These are phyloP conservation scores for Volvox reticuliferus DNA, from an alignment of 139 green algal species.

Conservation along the genomic window DNA sequence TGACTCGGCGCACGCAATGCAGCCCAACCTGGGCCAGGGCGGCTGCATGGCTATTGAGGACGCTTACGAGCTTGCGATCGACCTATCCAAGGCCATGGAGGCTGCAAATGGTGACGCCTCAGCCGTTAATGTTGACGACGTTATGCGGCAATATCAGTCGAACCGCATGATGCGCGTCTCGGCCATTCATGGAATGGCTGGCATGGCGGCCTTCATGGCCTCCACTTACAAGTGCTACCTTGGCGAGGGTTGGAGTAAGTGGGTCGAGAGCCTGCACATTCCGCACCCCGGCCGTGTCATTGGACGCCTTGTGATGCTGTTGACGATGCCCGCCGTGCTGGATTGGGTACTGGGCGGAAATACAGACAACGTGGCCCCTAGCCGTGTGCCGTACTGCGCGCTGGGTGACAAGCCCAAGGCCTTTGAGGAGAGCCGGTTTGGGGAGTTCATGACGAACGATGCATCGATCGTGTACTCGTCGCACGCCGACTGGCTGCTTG, in stretches of 20 bases:
- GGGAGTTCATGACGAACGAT: slow-evolving; percentile 79
- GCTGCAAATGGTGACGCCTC: not conserved
- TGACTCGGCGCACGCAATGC: slow-evolving; percentile 97
- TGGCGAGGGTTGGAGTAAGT: slow-evolving; percentile 77
- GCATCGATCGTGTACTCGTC: slow-evolving; percentile 70
- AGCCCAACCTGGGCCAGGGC: slow-evolving; percentile 98
- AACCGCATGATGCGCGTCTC: slow-evolving; percentile 81
- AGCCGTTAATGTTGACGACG: not conserved
- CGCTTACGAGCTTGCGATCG: slow-evolving; percentile 80
- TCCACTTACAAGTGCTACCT: slow-evolving; percentile 84
- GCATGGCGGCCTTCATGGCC: slow-evolving; percentile 91
- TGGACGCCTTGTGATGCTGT: slow-evolving; percentile 78
- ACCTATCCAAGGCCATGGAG: slow-evolving; percentile 62
- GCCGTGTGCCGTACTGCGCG: slow-evolving; percentile 37
- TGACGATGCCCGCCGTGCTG: slow-evolving; percentile 87
- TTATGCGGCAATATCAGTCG: slow-evolving; percentile 71
- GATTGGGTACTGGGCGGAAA: slow-evolving; percentile 91
- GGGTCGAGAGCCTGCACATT: slow-evolving; percentile 81
- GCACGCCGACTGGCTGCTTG: slow-evolving; percentile 83
- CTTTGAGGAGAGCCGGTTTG: slow-evolving; percentile 75
- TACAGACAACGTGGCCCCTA: slow-evolving; percentile 58
- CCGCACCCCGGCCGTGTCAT: slow-evolving; percentile 94
- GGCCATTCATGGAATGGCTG: slow-evolving; percentile 93
- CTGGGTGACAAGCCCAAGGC: slow-evolving; percentile 75
- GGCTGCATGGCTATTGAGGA: slow-evolving; percentile 97